A percentile compares a stretch with the other conserved stretches of the same genome.
These are phyloP conservation scores for Kwoniella shivajii DNA, from an alignment of 1,284 basidiomycete species.

Conservation along the genomic window DNA sequence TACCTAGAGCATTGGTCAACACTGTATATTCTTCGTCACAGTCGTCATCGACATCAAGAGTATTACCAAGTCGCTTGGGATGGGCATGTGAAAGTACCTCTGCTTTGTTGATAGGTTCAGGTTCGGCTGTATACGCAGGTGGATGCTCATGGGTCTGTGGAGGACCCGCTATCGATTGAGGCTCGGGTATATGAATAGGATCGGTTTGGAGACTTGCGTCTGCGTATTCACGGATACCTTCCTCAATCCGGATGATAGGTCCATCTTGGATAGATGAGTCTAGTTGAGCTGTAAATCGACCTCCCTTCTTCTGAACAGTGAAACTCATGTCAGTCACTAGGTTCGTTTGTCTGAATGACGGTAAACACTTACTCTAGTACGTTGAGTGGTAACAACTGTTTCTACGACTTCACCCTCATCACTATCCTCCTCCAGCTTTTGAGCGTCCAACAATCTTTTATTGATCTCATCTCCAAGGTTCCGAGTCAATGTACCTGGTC, in stretches of 20 bases:
- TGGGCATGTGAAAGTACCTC: conserved; percentile 38
- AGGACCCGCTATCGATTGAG: not conserved
- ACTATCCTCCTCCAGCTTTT: conserved; percentile 55
- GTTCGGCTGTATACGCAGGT: conserved; percentile 43
- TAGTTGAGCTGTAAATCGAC: conserved; percentile 1
- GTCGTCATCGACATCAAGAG: conserved; percentile 13
- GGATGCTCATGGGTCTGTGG: conserved; percentile 18
- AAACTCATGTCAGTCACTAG: not conserved
- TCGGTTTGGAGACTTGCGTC: conserved; percentile 32
- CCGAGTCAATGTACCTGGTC: conserved; percentile 66
- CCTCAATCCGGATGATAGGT: conserved; percentile 31
- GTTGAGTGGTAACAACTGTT: conserved; percentile 52
- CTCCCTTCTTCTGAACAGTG: conserved; percentile 26
- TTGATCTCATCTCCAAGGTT: conserved; percentile 78
- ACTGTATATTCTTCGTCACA: conserved; percentile 38
- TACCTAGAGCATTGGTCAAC: conserved; percentile 30
- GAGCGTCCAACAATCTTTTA: conserved; percentile 59
- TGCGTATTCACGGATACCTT: conserved; percentile 32
- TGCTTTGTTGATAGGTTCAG: conserved; percentile 30
- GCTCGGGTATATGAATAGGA: conserved; percentile 13
- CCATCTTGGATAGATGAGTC: not conserved
- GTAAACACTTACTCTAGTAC: conserved; percentile 42
- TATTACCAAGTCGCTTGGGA: conserved; percentile 19
- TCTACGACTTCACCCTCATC: conserved; percentile 55
- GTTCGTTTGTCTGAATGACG: not conserved